These are phyloP conservation scores for Cladosporium colombiae DNA, from an alignment of 2,329 filamentous ascomycete genomes.

Conservation along the genomic window DNA sequence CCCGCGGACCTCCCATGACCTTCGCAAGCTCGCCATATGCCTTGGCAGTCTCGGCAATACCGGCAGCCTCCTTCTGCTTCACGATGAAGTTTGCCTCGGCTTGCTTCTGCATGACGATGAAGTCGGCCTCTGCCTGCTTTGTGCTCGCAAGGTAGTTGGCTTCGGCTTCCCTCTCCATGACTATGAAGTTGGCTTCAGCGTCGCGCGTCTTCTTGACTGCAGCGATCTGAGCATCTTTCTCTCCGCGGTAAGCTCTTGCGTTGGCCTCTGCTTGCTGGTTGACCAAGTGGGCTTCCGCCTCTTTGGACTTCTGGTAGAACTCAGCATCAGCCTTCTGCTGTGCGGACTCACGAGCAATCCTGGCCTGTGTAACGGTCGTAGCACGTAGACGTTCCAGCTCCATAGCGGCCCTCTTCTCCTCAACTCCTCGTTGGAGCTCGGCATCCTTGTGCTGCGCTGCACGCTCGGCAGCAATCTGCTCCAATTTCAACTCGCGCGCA, in stretches of 20 bases:
- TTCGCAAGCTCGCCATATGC: slow-evolving; percentile 72
- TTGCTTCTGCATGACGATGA: slow-evolving; percentile 49
- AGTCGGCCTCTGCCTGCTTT: slow-evolving; percentile 57
- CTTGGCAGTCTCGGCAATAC: slow-evolving; percentile 73
- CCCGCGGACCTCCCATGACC: slow-evolving; percentile 75
- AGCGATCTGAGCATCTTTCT: slow-evolving; percentile 41
- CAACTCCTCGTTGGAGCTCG: slow-evolving; percentile 75
- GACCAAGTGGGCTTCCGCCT: slow-evolving; percentile 57
- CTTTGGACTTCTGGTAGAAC: slow-evolving; percentile 51
- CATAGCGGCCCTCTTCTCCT: slow-evolving; percentile 74
- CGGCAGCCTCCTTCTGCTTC: slow-evolving; percentile 74
- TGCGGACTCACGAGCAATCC: slow-evolving; percentile 66
- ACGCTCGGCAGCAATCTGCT: slow-evolving; percentile 71
- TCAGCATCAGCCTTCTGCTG: slow-evolving; percentile 67
- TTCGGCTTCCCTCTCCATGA: slow-evolving; percentile 57
- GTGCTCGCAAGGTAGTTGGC: slow-evolving; percentile 62
- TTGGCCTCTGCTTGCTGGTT: slow-evolving; percentile 62
- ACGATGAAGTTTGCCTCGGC: slow-evolving; percentile 62
- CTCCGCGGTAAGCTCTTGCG: slow-evolving; percentile 48
- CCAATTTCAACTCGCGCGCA: slow-evolving; percentile 72
- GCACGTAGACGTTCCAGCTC: slow-evolving; percentile 80
- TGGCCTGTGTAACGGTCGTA: slow-evolving; percentile 74
- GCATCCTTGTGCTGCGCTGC: slow-evolving; percentile 75
- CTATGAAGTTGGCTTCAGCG: slow-evolving; percentile 45
- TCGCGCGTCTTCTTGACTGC: slow-evolving; percentile 47